A percentile compares a stretch with the other conserved stretches of the same genome.
These are phyloP conservation scores for thale cress (Arabidopsis thaliana) DNA, from an alignment of 345 rosid genomes.

Conservation along the genomic window TAIR10.1 NC_003070.9:18751501-18752000, in stretches of 20 bases:
- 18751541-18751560: background rate
- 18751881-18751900: slow-evolving; percentile 91
- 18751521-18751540: slow-evolving; percentile 9
- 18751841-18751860: background rate
- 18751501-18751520: slow-evolving; percentile 19
- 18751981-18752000: slow-evolving; percentile 42
- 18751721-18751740: slow-evolving; percentile 85
- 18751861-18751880: slow-evolving; percentile 63
- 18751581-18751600: background rate
- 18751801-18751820: slow-evolving; percentile 9
- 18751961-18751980: slow-evolving; percentile 61
- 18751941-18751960: slow-evolving; percentile 86
- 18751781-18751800: slow-evolving; percentile 73
- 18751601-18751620: slow-evolving; percentile 2
- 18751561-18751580: background rate
- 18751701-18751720: slow-evolving; percentile 79
- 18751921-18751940: slow-evolving; percentile 67
- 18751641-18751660: slow-evolving; percentile 45
- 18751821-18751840: background rate
- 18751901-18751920: slow-evolving; percentile 74
- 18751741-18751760: slow-evolving; percentile 82
- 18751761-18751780: slow-evolving; percentile 91
- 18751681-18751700: slow-evolving; percentile 93
- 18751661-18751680: slow-evolving; percentile 89
- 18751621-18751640: slow-evolving; percentile 5